Evolutionary conservation across 2,329 filamentous ascomycete species (phyloP).

Genomic region (Xylariales sp.): DNA sequence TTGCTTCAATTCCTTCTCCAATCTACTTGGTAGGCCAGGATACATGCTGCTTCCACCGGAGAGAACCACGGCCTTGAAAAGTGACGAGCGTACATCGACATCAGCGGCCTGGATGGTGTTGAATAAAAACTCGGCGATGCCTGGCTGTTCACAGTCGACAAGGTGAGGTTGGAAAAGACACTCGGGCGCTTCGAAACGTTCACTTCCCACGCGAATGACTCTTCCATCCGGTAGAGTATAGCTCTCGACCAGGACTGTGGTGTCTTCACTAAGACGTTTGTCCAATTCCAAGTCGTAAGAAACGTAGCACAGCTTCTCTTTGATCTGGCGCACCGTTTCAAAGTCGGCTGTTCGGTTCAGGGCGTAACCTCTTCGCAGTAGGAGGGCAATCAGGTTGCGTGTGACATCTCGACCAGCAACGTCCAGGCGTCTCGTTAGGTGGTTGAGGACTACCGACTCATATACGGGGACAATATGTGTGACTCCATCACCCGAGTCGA

Average conservation of each 20-base stretch:
- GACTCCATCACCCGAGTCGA: slow-evolving; percentile 96
- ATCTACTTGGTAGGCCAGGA: slow-evolving; percentile 83
- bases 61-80: slow-evolving; percentile 96
- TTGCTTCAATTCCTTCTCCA: slow-evolving; percentile 99
- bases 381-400: slow-evolving; percentile 93
- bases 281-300: slow-evolving; percentile 97
- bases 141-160: slow-evolving; percentile 94
- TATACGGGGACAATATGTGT: slow-evolving; percentile 99
- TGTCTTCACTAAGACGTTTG: slow-evolving; percentile 93
- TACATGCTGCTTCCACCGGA: slow-evolving; percentile 99
- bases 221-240: slow-evolving; percentile 96
- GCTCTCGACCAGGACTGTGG: slow-evolving; percentile 92
- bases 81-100: slow-evolving; percentile 85
- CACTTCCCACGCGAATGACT: slow-evolving; percentile 91
- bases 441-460: slow-evolving; percentile 95
- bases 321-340: slow-evolving; percentile 97
- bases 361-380: slow-evolving; percentile 89
- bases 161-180: slow-evolving; percentile 98
- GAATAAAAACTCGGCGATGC: slow-evolving; percentile 95
- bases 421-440: slow-evolving; percentile 88
- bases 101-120: slow-evolving; percentile 97
- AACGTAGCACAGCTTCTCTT: slow-evolving; percentile 99
- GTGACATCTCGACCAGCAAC: slow-evolving; percentile 96
- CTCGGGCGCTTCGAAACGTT: slow-evolving; percentile 96
- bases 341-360: slow-evolving; percentile 98